These are phyloP conservation scores for Rhizophora mangle DNA, from an alignment of 345 rosid species.

Conservation along the genomic window DNA sequence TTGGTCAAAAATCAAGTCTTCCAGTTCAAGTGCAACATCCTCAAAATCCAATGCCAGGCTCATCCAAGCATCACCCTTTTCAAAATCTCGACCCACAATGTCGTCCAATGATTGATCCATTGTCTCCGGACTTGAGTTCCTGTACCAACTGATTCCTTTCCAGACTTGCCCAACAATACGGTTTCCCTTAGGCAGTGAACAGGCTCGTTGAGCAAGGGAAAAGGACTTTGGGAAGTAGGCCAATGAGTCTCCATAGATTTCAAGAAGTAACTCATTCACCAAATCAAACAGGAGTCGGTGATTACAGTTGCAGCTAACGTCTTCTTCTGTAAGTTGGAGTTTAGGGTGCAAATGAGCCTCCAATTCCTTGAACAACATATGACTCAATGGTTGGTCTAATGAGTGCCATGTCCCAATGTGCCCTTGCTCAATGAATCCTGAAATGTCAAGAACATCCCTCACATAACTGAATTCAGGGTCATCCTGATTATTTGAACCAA, in stretches of 20 bases:
- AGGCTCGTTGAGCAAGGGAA: conserved; percentile 22
- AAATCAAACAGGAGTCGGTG: conserved; percentile 63
- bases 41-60: conserved; percentile 49
- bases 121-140: conserved; percentile 19
- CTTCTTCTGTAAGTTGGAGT: conserved; percentile 24
- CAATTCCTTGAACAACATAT: conserved; percentile 48
- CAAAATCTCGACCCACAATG: conserved; percentile 53
- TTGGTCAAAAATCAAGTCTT: conserved; percentile 64
- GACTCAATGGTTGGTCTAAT: conserved; percentile 63
- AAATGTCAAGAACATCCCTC: conserved; percentile 47
- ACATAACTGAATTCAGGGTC: conserved; percentile 51
- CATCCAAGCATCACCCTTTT: conserved; percentile 63
- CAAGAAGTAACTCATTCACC: conserved; percentile 53
- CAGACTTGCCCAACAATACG: conserved; percentile 61
- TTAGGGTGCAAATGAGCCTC: conserved; percentile 36
- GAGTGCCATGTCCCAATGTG: conserved; percentile 50
- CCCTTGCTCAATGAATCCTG: conserved; percentile 55
- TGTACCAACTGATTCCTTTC: conserved; percentile 47
- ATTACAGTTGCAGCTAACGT: conserved; percentile 17
- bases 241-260: conserved; percentile 39
- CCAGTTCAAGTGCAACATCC: conserved; percentile 63
- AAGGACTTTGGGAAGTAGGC: conserved; percentile 57
- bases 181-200: conserved; percentile 41
- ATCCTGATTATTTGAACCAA: conserved; percentile 23
- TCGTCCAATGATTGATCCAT: conserved; percentile 54